Base-by-base conservation (phyloP, 345 rosid species). In the Eucalyptus pauciflora region DNA sequence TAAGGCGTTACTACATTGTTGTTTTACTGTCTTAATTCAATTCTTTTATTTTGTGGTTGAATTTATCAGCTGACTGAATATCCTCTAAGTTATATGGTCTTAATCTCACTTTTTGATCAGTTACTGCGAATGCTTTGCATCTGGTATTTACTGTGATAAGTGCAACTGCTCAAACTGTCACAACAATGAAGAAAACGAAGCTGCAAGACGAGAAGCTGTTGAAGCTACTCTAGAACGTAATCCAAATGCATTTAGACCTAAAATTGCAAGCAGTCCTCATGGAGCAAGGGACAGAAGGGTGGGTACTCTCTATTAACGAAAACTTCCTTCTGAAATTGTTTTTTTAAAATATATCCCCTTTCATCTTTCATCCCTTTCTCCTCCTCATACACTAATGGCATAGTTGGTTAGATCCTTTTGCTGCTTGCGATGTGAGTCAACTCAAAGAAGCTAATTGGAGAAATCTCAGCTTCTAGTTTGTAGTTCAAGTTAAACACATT, bases 41-140 rank as follows among this genome's bases (percentile, higher is more conserved):
- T 46, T 85, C 20, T 48, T 27, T 85, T 85, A 85, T 85, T 46
- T n/a, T 27, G 51, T 85, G 86, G 56, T 76, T 37, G 22, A 58
- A 64, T 56, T 80, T 86, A 46, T 87, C 52, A 43, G 37, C 29
- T 13, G 54, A 87, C 31, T 0, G n/a, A 24, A 87, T 60, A 86
- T 85, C 50, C 76, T 25, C 50, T 86, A 87, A 49, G 69, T 86
- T 83, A 89, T 85, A 43, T 79, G 41, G 17, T 13, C 58, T 56
- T 87, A 54, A 81, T 60, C 85, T 48, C 88, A 87, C 92, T 88
- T 81, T 71, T 88, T 93, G 88, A 45, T 83, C 92, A 98, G 99
- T 94, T 98, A 98, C 79, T 97, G 99, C 89, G 99, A 98, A 88
- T 98, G 99, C 93, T 98, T 98, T 94, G 98, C 99, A 81, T 95